These are phyloP conservation scores for Apocynum venetum DNA, from an alignment of 257 asterid genomes.

Conservation along the genomic window DNA sequence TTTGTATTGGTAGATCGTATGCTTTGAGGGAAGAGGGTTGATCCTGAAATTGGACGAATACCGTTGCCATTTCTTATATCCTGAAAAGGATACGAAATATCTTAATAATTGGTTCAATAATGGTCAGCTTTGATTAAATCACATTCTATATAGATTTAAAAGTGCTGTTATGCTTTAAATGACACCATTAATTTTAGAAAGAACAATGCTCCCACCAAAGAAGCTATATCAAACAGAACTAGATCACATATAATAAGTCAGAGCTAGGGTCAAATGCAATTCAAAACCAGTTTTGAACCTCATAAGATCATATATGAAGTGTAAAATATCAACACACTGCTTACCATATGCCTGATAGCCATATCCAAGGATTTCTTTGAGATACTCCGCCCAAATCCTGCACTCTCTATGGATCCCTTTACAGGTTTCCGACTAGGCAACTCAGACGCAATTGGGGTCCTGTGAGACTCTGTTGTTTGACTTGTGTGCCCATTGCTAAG, in stretches of 20 bases:
- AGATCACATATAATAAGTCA: not conserved
- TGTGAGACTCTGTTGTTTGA: slow-evolving; percentile 55
- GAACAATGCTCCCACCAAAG: not conserved
- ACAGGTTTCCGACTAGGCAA: slow-evolving; percentile 61
- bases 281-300: not conserved
- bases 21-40: slow-evolving; percentile 92
- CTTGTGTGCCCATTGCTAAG: slow-evolving; percentile 46
- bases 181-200: not conserved
- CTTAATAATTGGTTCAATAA: not conserved
- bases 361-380: slow-evolving; percentile 91
- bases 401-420: slow-evolving; percentile 62
- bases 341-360: slow-evolving; percentile 94
- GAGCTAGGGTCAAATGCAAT: not conserved
- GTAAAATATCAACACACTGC: slow-evolving; percentile 7
- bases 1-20: slow-evolving; percentile 67
- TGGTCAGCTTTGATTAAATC: not conserved
- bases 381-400: slow-evolving; percentile 84
- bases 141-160: too few relatives aligned
- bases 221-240: not conserved
- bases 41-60: slow-evolving; percentile 62
- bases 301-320: not conserved
- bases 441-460: slow-evolving; percentile 40
- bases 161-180: not conserved
- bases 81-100: slow-evolving; percentile 38
- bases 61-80: slow-evolving; percentile 73